Percentiles rank a stretch among this genome's conserved stretches.
phyloP scores from a whole-genome alignment of 371 early-diverging fungal species.

The Mucor racemosus region DNA sequence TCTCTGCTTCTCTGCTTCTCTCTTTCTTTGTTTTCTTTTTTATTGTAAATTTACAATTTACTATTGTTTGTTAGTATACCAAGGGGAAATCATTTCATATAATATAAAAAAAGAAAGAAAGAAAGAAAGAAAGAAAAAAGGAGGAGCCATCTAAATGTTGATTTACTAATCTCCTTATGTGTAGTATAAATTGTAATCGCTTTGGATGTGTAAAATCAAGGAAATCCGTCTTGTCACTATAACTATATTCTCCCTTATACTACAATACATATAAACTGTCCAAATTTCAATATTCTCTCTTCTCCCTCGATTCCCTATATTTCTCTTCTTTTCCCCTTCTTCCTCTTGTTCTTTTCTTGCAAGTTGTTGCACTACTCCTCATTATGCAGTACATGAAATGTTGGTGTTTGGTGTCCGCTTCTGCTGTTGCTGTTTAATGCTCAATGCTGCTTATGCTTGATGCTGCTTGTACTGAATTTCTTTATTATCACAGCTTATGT shows the following conservation, averaged over 20 bases:
- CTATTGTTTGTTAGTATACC: not conserved
- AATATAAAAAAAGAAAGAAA: not conserved
- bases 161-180: not conserved
- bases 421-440: not conserved
- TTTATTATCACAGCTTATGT: not conserved
- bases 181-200: not conserved
- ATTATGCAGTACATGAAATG: not conserved
- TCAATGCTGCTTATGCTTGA: too few relatives aligned
- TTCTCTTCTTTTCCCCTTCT: not conserved
- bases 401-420: not conserved
- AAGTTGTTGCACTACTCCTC: not conserved
- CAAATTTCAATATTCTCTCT: slow-evolving; percentile 2
- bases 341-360: not conserved
- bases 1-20: not conserved
- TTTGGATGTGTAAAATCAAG: not conserved
- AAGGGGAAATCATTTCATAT: slow-evolving; percentile 2
- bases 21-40: too few relatives aligned
- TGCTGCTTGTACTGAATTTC: too few relatives aligned
- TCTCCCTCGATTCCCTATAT: not conserved
- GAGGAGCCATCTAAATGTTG: not conserved
- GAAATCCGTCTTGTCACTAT: not conserved
- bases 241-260: not conserved
- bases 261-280: slow-evolving; percentile 9
- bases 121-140: not conserved
- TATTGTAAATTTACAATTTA: not conserved